A percentile compares a stretch with the other conserved stretches of the same genome.
Conservation (phyloP, 331 rosid species). For the Rosa hybrid region DNA sequence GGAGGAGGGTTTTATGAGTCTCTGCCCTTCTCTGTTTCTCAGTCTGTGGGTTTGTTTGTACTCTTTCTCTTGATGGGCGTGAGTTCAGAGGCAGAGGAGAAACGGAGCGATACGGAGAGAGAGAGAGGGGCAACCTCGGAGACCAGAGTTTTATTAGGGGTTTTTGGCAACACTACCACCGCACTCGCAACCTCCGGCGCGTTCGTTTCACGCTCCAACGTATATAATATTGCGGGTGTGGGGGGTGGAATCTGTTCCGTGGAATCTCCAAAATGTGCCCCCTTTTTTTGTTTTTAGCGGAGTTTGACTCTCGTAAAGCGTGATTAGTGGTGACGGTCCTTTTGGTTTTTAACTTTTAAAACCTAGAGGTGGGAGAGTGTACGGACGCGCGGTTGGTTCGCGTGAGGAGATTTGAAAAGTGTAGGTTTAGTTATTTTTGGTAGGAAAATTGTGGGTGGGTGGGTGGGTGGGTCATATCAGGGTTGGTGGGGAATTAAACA, state of each 20-base stretch:
- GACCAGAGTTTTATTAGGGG: not conserved
- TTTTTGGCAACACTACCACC: not conserved
- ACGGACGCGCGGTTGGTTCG: not conserved
- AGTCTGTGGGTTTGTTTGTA: not conserved
- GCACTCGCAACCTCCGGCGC: not conserved
- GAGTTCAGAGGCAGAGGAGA: not conserved
- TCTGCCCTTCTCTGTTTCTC: not conserved
- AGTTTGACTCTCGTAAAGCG: too few species aligned
- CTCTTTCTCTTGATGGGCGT: not conserved
- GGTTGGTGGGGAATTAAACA: not conserved
- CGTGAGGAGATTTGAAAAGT: not conserved
- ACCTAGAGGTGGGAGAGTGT: not conserved
- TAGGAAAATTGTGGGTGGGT: not conserved
- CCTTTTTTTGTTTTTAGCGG: too few species aligned
- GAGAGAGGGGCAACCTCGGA: not conserved
- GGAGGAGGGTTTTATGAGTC: not conserved
- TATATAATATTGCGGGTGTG: not conserved
- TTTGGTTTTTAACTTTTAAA: too few species aligned
- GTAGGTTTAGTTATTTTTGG: not conserved
- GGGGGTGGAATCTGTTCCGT: too few species aligned
- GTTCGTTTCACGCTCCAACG: not conserved
- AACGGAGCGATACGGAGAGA: not conserved
- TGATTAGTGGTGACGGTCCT: too few species aligned
- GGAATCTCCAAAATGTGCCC: not conserved
- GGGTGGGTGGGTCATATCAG: not conserved